Conservation (phyloP, 78 protist genomes). For the Capsaspora owczarzaki region DNA sequence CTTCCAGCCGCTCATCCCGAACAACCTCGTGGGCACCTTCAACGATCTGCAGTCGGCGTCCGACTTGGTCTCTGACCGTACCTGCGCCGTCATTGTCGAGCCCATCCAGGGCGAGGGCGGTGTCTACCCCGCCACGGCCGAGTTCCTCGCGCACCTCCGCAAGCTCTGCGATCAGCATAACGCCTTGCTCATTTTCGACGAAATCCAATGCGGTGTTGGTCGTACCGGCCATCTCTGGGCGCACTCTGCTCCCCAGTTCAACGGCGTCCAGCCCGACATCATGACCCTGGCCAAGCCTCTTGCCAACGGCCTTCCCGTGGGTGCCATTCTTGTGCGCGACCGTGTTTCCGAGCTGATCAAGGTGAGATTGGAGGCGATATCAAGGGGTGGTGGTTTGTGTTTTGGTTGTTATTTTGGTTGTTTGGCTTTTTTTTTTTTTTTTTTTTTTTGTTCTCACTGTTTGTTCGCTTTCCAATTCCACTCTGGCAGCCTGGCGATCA, state of each 20-base stretch:
- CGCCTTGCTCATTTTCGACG: slow-evolving; percentile 33
- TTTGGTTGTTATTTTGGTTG: not conserved
- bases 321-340: slow-evolving; percentile 45
- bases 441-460: not conserved
- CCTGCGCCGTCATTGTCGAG: slow-evolving; percentile 59
- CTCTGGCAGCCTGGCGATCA: slow-evolving; percentile 50
- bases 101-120: slow-evolving; percentile 78
- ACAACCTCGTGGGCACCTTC: slow-evolving; percentile 24
- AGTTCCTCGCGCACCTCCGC: slow-evolving; percentile 32
- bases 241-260: slow-evolving; percentile 23
- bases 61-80: slow-evolving; percentile 5
- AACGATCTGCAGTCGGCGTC: slow-evolving; percentile 38
- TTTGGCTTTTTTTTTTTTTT: not conserved
- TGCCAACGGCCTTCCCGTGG: slow-evolving; percentile 78
- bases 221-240: slow-evolving; percentile 77
- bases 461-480: not conserved
- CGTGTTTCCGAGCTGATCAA: not conserved
- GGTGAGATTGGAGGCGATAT: no score
- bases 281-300: slow-evolving; percentile 73
- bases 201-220: slow-evolving; percentile 71
- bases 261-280: slow-evolving; percentile 45
- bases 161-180: slow-evolving; percentile 35
- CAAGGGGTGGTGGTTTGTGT: not conserved
- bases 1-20: slow-evolving; percentile 5
- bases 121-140: slow-evolving; percentile 22